phyloP scores from a whole-genome alignment of 805 yeast species.

The Metschnikowia shivogae region DNA sequence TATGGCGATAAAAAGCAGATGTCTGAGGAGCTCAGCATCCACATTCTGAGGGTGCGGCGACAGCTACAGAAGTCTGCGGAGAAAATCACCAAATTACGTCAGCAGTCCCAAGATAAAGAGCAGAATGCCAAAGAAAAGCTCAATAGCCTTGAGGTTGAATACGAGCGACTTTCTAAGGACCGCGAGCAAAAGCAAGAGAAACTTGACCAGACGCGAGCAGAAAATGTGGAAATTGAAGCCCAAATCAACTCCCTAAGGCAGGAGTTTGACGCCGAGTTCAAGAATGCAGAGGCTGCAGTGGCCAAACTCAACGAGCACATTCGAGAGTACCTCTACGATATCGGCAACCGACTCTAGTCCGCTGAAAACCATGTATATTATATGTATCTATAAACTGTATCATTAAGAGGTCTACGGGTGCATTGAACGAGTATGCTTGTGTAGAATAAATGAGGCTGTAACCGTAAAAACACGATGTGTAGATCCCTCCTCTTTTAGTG shows the following conservation, averaged over 20 bases:
- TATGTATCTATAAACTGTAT: slow-evolving; percentile 2
- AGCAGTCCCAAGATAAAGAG: slow-evolving; percentile 45
- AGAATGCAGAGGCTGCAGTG: slow-evolving; percentile 50
- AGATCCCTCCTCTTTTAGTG: too few relatives aligned
- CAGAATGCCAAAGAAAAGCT: slow-evolving; percentile 39
- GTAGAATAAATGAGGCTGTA: too few relatives aligned
- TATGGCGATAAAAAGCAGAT: slow-evolving; percentile 35
- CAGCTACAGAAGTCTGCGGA: slow-evolving; percentile 49
- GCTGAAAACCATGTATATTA: neutral
- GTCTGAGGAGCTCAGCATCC: slow-evolving; percentile 39
- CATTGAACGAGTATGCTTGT: too few relatives aligned
- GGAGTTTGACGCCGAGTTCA: slow-evolving; percentile 50
- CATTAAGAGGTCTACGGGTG: neutral
- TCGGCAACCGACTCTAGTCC: slow-evolving; percentile 34
- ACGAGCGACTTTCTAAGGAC: slow-evolving; percentile 46
- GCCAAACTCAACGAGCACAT: slow-evolving; percentile 54
- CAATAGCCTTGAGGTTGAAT: slow-evolving; percentile 41
- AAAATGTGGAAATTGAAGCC: slow-evolving; percentile 42
- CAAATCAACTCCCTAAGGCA: slow-evolving; percentile 35
- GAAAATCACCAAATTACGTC: slow-evolving; percentile 40
- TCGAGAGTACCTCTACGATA: slow-evolving; percentile 48
- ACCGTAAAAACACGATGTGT: too few relatives aligned
- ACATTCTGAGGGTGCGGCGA: slow-evolving; percentile 43
- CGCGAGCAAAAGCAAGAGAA: slow-evolving; percentile 47
- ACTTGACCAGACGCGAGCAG: slow-evolving; percentile 43